A percentile compares a stretch with the other conserved stretches of the same genome.
These are phyloP conservation scores for Macrotyloma uniflorum DNA, from an alignment of 306 rosid species.

Conservation along the genomic window DNA sequence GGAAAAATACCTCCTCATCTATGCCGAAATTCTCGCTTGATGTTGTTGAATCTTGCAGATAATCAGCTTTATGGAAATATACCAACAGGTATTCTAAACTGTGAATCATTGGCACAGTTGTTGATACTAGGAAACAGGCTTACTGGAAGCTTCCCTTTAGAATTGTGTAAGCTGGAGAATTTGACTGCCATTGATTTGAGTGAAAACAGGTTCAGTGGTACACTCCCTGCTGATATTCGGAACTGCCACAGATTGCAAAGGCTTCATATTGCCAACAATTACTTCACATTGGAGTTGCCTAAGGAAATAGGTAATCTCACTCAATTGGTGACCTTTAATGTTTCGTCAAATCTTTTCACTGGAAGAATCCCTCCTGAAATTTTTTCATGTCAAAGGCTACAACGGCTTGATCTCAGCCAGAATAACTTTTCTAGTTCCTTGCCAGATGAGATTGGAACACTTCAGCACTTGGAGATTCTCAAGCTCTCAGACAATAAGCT, in stretches of 20 bases:
- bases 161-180: conserved; percentile 73
- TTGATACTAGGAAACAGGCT: conserved; percentile 68
- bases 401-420: conserved; percentile 84
- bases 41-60: conserved; percentile 68
- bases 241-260: conserved; percentile 79
- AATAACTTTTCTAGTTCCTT: conserved; percentile 66
- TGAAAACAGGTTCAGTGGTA: conserved; percentile 79
- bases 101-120: conserved; percentile 67
- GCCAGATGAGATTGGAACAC: conserved; percentile 79
- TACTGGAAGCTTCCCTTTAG: conserved; percentile 79
- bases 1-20: conserved; percentile 81
- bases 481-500: conserved; percentile 72
- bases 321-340: conserved; percentile 84
- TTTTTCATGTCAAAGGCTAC: conserved; percentile 74
- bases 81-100: conserved; percentile 68
- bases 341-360: conserved; percentile 71
- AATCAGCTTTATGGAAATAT: conserved; percentile 71
- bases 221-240: conserved; percentile 64
- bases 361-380: conserved; percentile 72
- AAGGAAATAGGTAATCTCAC: conserved; percentile 81
- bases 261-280: conserved; percentile 83
- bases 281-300: conserved; percentile 76
- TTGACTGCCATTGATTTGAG: conserved; percentile 75
- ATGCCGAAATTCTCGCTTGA: conserved; percentile 65
- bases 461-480: conserved; percentile 84